phyloP scores from a whole-genome alignment of 179 eudicot genomes.

The Drosera spatulata region DNA sequence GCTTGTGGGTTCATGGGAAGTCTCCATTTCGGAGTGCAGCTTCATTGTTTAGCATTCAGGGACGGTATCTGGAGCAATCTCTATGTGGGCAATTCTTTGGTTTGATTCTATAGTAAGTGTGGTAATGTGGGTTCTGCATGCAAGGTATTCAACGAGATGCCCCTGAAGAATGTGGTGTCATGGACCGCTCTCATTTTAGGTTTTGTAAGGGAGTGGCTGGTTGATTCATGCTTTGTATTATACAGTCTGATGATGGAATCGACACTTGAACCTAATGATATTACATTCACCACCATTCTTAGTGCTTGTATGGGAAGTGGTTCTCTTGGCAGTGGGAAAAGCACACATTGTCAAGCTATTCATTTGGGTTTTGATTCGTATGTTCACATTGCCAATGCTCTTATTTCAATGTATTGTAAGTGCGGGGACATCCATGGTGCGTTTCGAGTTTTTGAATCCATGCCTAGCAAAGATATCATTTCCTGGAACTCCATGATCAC shows the following conservation, averaged over 20 bases:
- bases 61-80: constrained; percentile 20
- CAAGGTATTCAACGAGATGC: constrained; percentile 40
- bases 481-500: constrained; percentile 68
- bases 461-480: constrained; percentile 32
- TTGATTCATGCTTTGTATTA: constrained; percentile 33
- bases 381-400: constrained; percentile 42
- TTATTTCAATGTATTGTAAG: constrained; percentile 55
- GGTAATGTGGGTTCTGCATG: constrained; percentile 36
- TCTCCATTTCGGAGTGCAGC: constrained; percentile 35
- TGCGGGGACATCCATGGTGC: constrained; percentile 46
- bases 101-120: constrained; percentile 46
- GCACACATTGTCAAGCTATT: constrained; percentile 39
- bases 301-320: constrained; percentile 44
- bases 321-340: constrained; percentile 40
- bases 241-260: constrained; percentile 34
- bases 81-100: constrained; percentile 45
- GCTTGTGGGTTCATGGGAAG: constrained; percentile 14
- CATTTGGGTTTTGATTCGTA: constrained; percentile 29
- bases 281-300: constrained; percentile 50
- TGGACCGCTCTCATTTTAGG: constrained; percentile 68
- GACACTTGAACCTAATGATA: constrained; percentile 38
- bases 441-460: constrained; percentile 23
- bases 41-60: constrained; percentile 37
- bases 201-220: constrained; percentile 32
- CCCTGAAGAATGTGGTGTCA: constrained; percentile 45